Evolutionary conservation across 495 filamentous ascomycete species (phyloP), one percentile per base, ranked within the genome.

Genomic region (Annulohypoxylon moriforme): DNA sequence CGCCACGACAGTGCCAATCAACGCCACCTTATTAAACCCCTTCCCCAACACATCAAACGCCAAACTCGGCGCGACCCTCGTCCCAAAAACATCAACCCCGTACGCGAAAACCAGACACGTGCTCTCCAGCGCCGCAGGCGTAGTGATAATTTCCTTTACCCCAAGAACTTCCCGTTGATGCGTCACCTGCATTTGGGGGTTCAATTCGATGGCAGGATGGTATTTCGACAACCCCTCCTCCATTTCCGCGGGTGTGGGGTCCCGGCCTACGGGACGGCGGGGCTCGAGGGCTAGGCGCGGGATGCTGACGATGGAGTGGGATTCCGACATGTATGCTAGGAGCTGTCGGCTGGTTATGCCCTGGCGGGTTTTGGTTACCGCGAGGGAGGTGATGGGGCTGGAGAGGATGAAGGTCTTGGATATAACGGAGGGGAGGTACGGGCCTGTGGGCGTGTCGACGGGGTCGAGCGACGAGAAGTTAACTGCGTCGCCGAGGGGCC

Each of bases 21-120:
- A 86, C 72, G 94, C 90, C 62, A 94, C 68, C 83, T 96, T 97
- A 64, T 92, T 93, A 77, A 99, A 99, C 4, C 91, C 92, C 81
- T 94, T 96, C 34, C 93, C 95, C 1, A 99, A 83, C 16, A 97
- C 86, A 81, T 99, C 96, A 79, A 98, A 99, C 3, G 91, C 86
- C 62, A 91, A 87, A 75, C 93, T 96, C 0, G 96, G 96, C 29
- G 90, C 88, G 33, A 96, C 89, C 13, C 94, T 83, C 3, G 94
- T 94, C 4, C 92, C 94, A 72, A 93, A 99, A 33, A 98, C 80
- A 76, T 99, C 96, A 0, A 91, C 73, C 2, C 96, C 96, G 77
- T 91, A 98, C 3, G 94, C 95, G 73, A 98, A 89, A 27, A 99
- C 87, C 46, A 99, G 78, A 74, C 92, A 94, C 11, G 96, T 98